Base-by-base conservation (phyloP, 805 yeast genomes). In the Torulaspora indica region DNA sequence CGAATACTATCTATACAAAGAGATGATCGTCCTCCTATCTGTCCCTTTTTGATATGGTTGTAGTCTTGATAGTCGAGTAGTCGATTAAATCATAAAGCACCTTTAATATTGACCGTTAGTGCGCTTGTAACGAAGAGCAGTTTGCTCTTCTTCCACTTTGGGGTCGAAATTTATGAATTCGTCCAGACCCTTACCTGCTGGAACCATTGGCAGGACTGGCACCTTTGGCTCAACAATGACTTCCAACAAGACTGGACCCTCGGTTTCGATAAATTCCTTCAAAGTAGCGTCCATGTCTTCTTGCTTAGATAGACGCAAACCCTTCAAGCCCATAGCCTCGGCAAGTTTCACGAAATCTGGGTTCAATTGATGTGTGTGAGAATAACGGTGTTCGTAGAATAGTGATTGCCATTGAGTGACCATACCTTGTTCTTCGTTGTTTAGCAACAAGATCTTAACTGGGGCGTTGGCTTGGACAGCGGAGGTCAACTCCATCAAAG, bases 361-460 rank as follows among this genome's bases (percentile, higher is more conserved):
- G 69, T 93, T 93, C 47, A 77, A 64, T 73, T 93, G 98, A 71
- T 93, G 98, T 18, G 98, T 91, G 70, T 93, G 98, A n/a, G 97
- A 77, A 68, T 87, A 93, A 71, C 98, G 81, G 70, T 91, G 91
- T 68, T 91, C 95, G 71, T 93, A 93, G 75, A 93, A 93, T 50
- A 93, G 73, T 9, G 96, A 85, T 74, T 93, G 98, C 98, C 98
- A 93, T 70, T 93, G 98, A 10, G 98, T 91, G 45, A 93, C 98
- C 98, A 93, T 93, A 64, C 98, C 98, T 74, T 93, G 98, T 73
- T 93, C 98, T 73, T 91, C 98, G 68, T 93, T 93, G 71, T 93
- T 93, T 64, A 93, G 74, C 45, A 93, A 82, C 66, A 88, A 75
- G 48, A 87, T 78, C 74, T 93, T 93, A 53, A 93, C 83, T 46